Evolutionary conservation across 2,329 filamentous ascomycete genomes (phyloP), one percentile per base, ranked within the genome.

Genomic region (Cladosporium phlei): DNA sequence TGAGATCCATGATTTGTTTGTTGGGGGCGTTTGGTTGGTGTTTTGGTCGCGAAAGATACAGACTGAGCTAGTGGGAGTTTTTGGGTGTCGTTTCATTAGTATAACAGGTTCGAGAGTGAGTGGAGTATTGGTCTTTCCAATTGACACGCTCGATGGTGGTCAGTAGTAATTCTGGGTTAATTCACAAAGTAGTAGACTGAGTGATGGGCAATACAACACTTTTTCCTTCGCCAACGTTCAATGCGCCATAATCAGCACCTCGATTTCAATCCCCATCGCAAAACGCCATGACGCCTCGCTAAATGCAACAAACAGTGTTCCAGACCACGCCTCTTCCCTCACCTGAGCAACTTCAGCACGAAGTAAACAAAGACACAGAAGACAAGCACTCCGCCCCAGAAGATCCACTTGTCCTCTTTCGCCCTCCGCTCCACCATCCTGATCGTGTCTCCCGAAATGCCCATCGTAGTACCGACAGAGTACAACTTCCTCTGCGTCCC

Each of bases 381-480:
- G 27, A 93, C 68, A 4, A 94, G 68, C 2, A 91, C 88, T 0
- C 93, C 89, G 0, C 74, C 85, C 77, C 86, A 86, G 66, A 98
- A 98, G 27, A 98, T 95, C 89, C 90, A 97, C 70, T 96, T 97
- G 66, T 98, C 93, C 72, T 97, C 86, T 66, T 82, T 86, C 40
- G 93, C 89, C 52, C 93, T 77, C 57, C 93, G 73, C 70, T 97
- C 91, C 32, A 98, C 85, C 88, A 93, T 97, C 37, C 93, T 82
- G 55, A 98, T 98, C 2, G 93, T 98, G 65, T 97, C 91, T 16
- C 91, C 90, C 61, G 86, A 94, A 50, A 98, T 79, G 0, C 93
- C 93, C 38, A 98, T 70, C 17, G 93, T 97, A 63, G 95, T 97
- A 5, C 88, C 93, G 16, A 96, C 89, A 58, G 81, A 91, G 64